Base-by-base conservation (phyloP, 192 early-diverging fungal genomes). In the Coemansia sp. region DNA sequence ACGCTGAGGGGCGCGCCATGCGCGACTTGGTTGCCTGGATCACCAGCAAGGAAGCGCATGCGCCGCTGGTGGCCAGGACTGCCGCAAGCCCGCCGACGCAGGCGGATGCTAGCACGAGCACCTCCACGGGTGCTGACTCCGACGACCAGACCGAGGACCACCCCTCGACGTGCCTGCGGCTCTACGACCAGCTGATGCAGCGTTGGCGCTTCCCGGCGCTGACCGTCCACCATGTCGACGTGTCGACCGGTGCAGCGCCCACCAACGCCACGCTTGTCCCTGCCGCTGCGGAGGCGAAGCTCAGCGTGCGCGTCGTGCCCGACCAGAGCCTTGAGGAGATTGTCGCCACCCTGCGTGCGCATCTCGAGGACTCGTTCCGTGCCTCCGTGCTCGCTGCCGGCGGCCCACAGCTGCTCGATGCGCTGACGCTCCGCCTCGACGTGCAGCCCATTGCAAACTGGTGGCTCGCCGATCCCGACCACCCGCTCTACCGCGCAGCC, bases 261-360 rank as follows among this genome's bases (percentile, higher is more conserved):
- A 54, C 25, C 25, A 84, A 89, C 55, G 62, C 81, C 10, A 87
- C 87, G 15, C 73, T 89, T 39, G 87, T 89, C 20, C 85, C 87
- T 15, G 78, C 80, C 0, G 77, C 65, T 4, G 87, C 84, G 24
- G 77, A 81, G 47, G 87, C 85, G 0, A 60, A 74, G 40, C 76
- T 89, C 55, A 86, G 84, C 55, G 83, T 89, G 81, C 80, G 87
- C 11, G 78, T 87, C 34, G 87, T 89, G 15, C 87, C 87, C 13
- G 83, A 89, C 52, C 87, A 89, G 75, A 63, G 76, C 24, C 72
- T 87, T 2, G 52, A 71, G n/a, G 80, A 80, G 11, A 85, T 89
- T 22, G 73, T 73, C 32, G 64, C 39, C 17, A 79, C 78, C 25
- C 84, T 89, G 57, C 62, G 78, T 28, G 46, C 58, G 3, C 66